phyloP scores from a whole-genome alignment of 768 basidiomycete species.

The Leccinum uliginosum region DNA sequence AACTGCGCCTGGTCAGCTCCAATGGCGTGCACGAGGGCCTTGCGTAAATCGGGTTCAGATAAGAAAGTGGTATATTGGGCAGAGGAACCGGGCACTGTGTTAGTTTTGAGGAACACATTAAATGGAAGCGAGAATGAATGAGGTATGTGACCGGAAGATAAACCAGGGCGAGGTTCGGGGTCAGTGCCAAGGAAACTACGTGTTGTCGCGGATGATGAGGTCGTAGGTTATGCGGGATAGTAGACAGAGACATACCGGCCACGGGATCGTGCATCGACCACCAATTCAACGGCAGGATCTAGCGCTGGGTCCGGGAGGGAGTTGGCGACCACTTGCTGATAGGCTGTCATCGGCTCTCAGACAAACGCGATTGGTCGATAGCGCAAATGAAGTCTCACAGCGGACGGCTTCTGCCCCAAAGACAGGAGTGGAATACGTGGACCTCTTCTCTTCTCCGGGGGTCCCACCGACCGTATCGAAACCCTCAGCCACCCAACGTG shows the following conservation, averaged over 20 bases:
- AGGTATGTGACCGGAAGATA: conserved; percentile 92
- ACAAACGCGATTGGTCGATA: conserved; percentile 29
- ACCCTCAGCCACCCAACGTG: conserved; percentile 71
- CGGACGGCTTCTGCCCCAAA: conserved; percentile 49
- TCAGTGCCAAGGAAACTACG: conserved; percentile 73
- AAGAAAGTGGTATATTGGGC: conserved; percentile 57
- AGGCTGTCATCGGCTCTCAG: conserved; percentile 44
- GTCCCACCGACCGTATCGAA: conserved; percentile 42
- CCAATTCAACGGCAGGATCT: conserved; percentile 52
- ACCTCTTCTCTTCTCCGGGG: conserved; percentile 19
- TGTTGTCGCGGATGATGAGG: conserved; percentile 8
- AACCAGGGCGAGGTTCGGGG: conserved; percentile 84
- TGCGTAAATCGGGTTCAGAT: conserved; percentile 51
- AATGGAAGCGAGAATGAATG: conserved; percentile 84
- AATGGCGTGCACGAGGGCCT: conserved; percentile 58
- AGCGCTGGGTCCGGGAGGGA: conserved; percentile 43
- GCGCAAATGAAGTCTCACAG: conserved; percentile 31
- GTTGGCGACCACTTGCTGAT: conserved; percentile 78
- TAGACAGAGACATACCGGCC: conserved; percentile 53
- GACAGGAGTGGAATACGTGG: conserved; percentile 49
- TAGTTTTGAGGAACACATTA: conserved; percentile 57
- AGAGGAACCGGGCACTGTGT: conserved; percentile 31
- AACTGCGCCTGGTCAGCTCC: conserved; percentile 52
- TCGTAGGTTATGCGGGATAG: neutral
- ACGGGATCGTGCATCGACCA: conserved; percentile 84